A percentile compares a stretch with the other conserved stretches of the same genome.
Conservation (phyloP, 441 rosid species). For the Rhodomyrtus psidioides region DNA sequence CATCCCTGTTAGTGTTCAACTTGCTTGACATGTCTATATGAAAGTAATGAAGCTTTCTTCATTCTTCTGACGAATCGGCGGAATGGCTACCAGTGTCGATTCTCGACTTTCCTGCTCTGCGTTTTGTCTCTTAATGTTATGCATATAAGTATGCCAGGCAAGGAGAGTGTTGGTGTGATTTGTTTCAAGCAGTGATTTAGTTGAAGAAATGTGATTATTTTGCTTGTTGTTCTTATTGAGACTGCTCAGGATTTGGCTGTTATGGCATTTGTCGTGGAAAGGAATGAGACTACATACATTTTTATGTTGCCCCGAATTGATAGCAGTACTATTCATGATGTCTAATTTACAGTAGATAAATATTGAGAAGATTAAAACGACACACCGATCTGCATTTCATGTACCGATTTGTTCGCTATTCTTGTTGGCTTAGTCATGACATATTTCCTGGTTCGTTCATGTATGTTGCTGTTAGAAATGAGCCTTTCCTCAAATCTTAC, state of each 20-base stretch:
- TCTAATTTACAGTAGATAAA: not conserved
- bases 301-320: not conserved
- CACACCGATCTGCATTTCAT: not conserved
- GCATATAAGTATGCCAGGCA: not conserved
- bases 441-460: not conserved
- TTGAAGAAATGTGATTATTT: not conserved
- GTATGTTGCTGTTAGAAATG: slow-evolving; percentile 88
- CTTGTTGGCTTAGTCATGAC: not conserved
- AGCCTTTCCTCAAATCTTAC: slow-evolving; percentile 71
- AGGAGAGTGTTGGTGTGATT: not conserved
- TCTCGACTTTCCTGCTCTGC: not conserved
- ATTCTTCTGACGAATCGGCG: not conserved
- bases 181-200: not conserved
- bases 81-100: not conserved
- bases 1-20: not conserved
- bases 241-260: not conserved
- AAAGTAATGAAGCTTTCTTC: not conserved
- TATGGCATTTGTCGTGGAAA: not conserved
- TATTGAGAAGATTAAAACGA: not conserved
- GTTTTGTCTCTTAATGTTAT: not conserved
- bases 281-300: no score
- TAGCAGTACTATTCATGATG: not conserved
- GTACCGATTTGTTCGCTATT: not conserved
- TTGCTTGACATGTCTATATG: not conserved
- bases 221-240: not conserved